Conservation (phyloP, 1,284 basidiomycete species). For the Puccinia horiana region DNA sequence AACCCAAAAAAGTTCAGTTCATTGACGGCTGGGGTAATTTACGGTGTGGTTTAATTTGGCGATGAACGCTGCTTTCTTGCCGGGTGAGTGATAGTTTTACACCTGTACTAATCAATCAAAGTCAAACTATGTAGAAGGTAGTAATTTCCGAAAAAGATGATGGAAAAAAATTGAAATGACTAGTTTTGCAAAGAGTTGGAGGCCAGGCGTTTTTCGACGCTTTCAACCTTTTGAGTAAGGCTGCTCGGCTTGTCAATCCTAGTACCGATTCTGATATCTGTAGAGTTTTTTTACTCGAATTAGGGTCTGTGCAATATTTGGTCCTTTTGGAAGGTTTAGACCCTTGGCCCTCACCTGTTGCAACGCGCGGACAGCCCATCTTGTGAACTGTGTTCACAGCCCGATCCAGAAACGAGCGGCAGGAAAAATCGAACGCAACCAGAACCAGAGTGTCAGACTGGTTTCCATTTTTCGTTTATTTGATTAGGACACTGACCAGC, state of each 20-base stretch:
- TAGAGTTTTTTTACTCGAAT: not conserved
- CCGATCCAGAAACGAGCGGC: not conserved
- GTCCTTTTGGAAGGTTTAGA: too few species aligned
- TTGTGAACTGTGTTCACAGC: conserved; percentile 19
- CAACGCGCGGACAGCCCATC: conserved; percentile 47
- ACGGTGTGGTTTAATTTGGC: too few species aligned
- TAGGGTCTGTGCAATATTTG: not conserved
- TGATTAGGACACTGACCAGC: conserved; percentile 19
- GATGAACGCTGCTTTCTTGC: too few species aligned
- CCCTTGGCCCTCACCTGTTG: conserved; percentile 12
- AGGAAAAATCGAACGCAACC: not conserved
- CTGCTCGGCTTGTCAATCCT: conserved; percentile 31
- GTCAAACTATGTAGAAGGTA: too few species aligned
- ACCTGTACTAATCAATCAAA: too few species aligned
- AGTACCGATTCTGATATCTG: conserved; percentile 45
- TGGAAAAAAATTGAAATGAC: not conserved
- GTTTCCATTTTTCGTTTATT: not conserved
- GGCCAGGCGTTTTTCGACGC: conserved; percentile 25
- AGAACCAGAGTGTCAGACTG: not conserved
- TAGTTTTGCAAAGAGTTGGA: not conserved
- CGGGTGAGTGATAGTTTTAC: too few species aligned
- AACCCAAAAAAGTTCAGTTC: too few species aligned
- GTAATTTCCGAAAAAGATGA: not conserved
- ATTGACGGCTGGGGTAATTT: too few species aligned
- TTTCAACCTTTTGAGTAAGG: conserved; percentile 24